Conservation (phyloP, 768 basidiomycete species). For the Crepidotus variabilis region DNA sequence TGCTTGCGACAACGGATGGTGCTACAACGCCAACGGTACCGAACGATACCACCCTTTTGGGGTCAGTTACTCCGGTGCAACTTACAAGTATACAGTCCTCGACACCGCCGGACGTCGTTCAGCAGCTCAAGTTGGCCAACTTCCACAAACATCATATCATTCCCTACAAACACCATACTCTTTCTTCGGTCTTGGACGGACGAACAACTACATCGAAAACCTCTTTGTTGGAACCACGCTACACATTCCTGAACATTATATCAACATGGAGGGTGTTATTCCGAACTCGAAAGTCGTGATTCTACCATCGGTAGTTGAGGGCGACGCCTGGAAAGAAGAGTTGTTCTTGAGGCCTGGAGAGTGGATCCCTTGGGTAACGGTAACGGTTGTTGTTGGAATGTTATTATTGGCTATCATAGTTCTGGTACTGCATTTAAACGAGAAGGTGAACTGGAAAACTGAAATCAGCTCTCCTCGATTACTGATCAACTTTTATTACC, state of each 20-base stretch:
- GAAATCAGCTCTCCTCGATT: neutral
- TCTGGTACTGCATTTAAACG: constrained; percentile 82
- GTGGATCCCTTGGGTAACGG: constrained; percentile 98
- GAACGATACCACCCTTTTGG: constrained; percentile 82
- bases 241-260: constrained; percentile 66
- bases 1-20: constrained; percentile 83
- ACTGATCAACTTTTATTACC: constrained; percentile 8
- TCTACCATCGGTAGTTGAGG: constrained; percentile 60
- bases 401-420: constrained; percentile 76
- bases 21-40: constrained; percentile 57
- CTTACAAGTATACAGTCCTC: constrained; percentile 95
- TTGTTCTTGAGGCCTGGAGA: constrained; percentile 91
- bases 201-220: constrained; percentile 99
- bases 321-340: constrained; percentile 77
- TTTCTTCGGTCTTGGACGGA: constrained; percentile 94
- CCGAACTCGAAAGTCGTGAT: constrained; percentile 98
- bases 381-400: constrained; percentile 76
- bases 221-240: constrained; percentile 92
- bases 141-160: constrained; percentile 91
- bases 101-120: constrained; percentile 86
- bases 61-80: constrained; percentile 90
- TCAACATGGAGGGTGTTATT: constrained; percentile 95
- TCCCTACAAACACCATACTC: constrained; percentile 88
- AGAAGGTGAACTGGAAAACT: constrained; percentile 62
- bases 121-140: constrained; percentile 92